These are phyloP conservation scores for Termitomyces heimii DNA, from an alignment of 768 basidiomycete genomes.

Conservation along the genomic window DNA sequence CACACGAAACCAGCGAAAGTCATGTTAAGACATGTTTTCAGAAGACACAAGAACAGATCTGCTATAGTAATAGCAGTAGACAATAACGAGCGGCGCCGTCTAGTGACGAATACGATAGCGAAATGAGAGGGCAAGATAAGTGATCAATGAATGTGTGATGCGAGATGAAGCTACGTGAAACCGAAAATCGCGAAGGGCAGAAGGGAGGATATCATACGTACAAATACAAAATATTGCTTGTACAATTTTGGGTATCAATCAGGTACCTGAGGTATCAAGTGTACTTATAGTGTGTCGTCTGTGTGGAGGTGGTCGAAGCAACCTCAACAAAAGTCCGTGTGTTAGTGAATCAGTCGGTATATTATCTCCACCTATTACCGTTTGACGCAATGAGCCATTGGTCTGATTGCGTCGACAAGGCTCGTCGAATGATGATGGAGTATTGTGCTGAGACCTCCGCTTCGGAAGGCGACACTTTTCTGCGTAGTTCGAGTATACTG, in stretches of 20 bases:
- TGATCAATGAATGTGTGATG: not conserved
- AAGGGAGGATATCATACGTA: not conserved
- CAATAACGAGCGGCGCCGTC: not conserved
- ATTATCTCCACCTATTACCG: not conserved
- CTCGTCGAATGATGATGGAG: conserved; percentile 22
- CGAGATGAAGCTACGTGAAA: not conserved
- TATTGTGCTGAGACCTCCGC: conserved; percentile 24
- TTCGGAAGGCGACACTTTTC: conserved; percentile 26
- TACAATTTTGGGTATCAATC: conserved; percentile 7
- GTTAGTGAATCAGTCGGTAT: not conserved
- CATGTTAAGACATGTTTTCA: not conserved
- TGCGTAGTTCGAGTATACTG: conserved; percentile 37
- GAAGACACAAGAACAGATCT: not conserved
- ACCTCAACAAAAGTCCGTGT: not conserved
- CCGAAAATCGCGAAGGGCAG: not conserved
- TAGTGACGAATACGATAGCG: not conserved
- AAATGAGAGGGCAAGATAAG: not conserved
- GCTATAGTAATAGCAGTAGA: not conserved
- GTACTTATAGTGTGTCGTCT: not conserved
- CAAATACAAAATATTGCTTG: conserved; percentile 9
- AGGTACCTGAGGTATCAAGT: not conserved
- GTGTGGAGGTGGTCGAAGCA: not conserved
- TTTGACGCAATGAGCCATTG: conserved; percentile 11
- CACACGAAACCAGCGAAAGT: not conserved
- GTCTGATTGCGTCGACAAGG: conserved; percentile 9